phyloP scores from a whole-genome alignment of 164 flowering plant species.

The Nymphaea colorata region DNA sequence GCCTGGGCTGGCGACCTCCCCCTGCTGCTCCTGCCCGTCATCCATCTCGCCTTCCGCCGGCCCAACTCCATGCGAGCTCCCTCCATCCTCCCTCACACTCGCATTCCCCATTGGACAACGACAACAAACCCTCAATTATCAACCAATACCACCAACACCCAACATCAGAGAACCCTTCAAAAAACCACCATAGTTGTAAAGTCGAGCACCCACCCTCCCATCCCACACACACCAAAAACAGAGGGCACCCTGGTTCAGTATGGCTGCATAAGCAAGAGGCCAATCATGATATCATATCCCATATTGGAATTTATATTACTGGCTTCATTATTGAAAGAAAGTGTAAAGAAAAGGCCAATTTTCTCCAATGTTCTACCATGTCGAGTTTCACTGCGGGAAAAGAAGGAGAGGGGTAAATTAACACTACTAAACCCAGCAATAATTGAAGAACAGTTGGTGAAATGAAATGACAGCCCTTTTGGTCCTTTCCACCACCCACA shows the following conservation, averaged over 20 bases:
- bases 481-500: constrained; percentile 1
- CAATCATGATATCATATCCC: not conserved
- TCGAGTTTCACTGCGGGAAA: not conserved
- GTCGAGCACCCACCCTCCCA: not conserved
- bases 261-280: not conserved
- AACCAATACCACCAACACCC: not conserved
- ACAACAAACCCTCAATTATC: not conserved
- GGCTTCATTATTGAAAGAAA: not conserved
- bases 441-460: constrained; percentile 6
- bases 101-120: constrained; percentile 62
- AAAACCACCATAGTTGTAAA: not conserved
- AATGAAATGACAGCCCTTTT: constrained; percentile 2
- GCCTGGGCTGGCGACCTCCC: constrained; percentile 9
- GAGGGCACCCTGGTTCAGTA: not conserved
- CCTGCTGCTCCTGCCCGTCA: constrained; percentile 11
- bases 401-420: not conserved
- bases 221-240: not conserved
- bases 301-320: not conserved
- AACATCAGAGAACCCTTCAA: not conserved
- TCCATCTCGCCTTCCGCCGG: constrained; percentile 4
- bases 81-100: constrained; percentile 56
- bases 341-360: not conserved
- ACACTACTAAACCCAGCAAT: constrained; percentile 4
- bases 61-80: constrained; percentile 22
- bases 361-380: too few species aligned